These are phyloP conservation scores for Cercophora scortea DNA, from an alignment of 495 filamentous ascomycete genomes.

Conservation along the genomic window DNA sequence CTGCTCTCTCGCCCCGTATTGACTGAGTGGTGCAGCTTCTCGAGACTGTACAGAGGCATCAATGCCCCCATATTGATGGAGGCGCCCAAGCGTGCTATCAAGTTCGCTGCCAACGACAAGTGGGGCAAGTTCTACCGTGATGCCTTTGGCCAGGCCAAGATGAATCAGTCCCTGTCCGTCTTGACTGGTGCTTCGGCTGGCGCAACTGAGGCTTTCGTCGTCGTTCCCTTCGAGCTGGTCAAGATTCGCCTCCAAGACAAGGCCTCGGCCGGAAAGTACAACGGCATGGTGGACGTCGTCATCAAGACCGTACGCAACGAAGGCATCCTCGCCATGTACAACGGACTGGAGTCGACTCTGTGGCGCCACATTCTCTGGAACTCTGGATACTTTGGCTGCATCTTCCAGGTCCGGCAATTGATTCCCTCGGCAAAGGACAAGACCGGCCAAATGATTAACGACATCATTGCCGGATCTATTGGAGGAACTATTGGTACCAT, in stretches of 20 bases:
- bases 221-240: constrained; percentile 85
- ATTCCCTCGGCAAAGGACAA: constrained; percentile 75
- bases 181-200: constrained; percentile 92
- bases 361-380: constrained; percentile 99
- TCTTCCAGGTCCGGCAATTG: constrained; percentile 85
- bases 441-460: constrained; percentile 70
- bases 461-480: constrained; percentile 75
- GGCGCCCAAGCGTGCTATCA: constrained; percentile 95
- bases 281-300: constrained; percentile 85
- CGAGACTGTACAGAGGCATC: constrained; percentile 91
- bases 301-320: constrained; percentile 72
- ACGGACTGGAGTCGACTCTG: constrained; percentile 89
- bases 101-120: constrained; percentile 97
- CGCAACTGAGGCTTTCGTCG: constrained; percentile 89
- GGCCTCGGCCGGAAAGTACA: constrained; percentile 90
- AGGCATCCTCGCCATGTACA: constrained; percentile 85
- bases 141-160: constrained; percentile 71
- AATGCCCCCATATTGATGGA: constrained; percentile 96
- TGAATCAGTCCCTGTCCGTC: constrained; percentile 82
- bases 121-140: constrained; percentile 91
- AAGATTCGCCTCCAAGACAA: constrained; percentile 96
- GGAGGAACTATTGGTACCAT: constrained; percentile 92
- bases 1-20: neutral
- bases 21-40: constrained; percentile 49
- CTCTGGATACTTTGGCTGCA: constrained; percentile 94